Evolutionary conservation across 2,329 filamentous ascomycete species (phyloP).

Genomic region (Aspergillus clavatus): DNA sequence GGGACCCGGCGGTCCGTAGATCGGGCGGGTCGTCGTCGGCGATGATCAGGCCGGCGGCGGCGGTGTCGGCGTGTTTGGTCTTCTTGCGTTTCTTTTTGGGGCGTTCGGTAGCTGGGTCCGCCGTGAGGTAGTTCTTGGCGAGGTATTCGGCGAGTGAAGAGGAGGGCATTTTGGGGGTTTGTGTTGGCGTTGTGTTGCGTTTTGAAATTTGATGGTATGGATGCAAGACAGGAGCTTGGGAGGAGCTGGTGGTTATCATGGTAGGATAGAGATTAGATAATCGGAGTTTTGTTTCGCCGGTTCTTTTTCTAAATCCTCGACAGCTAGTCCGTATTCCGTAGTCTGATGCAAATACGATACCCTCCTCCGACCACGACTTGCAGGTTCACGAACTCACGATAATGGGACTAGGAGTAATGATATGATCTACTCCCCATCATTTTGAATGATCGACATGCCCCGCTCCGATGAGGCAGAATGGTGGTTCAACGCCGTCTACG

Average conservation of each 20-base stretch:
- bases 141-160: slow-evolving; percentile 72
- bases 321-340: too few species aligned
- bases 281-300: not conserved
- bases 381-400: too few species aligned
- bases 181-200: not conserved
- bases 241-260: too few species aligned
- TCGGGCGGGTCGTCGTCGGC: slow-evolving; percentile 40
- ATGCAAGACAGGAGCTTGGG: too few species aligned
- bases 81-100: slow-evolving; percentile 56
- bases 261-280: not conserved
- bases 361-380: too few species aligned
- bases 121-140: slow-evolving; percentile 82
- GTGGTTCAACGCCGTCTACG: slow-evolving; percentile 64
- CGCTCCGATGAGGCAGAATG: slow-evolving; percentile 46
- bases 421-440: too few species aligned
- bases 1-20: slow-evolving; percentile 26
- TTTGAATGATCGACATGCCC: slow-evolving; percentile 29
- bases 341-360: too few species aligned
- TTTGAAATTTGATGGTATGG: not conserved
- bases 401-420: not conserved
- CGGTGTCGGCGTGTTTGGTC: slow-evolving; percentile 44
- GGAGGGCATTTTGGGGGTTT: slow-evolving; percentile 43
- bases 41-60: slow-evolving; percentile 37
- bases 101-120: slow-evolving; percentile 48
- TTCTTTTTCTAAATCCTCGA: too few species aligned